Percentiles rank a stretch among this genome's conserved stretches.
phyloP scores from a whole-genome alignment of 768 basidiomycete species.

The Lactarius pseudohatsudake region DNA sequence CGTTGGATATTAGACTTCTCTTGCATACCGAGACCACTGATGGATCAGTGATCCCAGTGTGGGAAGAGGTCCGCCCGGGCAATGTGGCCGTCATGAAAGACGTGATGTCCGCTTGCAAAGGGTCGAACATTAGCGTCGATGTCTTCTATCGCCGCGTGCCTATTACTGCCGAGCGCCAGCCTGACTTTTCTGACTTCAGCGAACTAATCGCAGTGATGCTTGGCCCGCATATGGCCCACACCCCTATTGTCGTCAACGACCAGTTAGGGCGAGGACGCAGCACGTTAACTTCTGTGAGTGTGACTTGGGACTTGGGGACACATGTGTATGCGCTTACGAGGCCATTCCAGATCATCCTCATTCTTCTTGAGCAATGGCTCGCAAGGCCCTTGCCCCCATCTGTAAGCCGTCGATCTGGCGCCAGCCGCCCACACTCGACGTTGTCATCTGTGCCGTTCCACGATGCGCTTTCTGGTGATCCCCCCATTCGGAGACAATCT shows the following conservation, averaged over 20 bases:
- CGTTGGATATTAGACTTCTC: conserved; percentile 53
- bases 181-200: conserved; percentile 70
- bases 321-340: conserved; percentile 1
- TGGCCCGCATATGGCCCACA: conserved; percentile 60
- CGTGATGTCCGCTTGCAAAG: conserved; percentile 67
- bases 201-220: conserved; percentile 80
- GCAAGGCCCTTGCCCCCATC: conserved; percentile 41
- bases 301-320: neutral
- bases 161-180: conserved; percentile 85
- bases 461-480: conserved; percentile 35
- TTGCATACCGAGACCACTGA: conserved; percentile 88
- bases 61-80: conserved; percentile 80
- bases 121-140: conserved; percentile 49
- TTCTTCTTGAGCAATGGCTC: conserved; percentile 85
- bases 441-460: conserved; percentile 39
- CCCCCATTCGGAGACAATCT: conserved; percentile 50
- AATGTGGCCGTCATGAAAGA: conserved; percentile 85
- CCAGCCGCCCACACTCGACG: conserved; percentile 47
- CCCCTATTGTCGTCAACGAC: conserved; percentile 91
- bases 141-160: conserved; percentile 84
- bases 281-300: conserved; percentile 78
- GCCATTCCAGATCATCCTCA: conserved; percentile 61
- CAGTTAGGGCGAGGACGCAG: conserved; percentile 93
- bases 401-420: conserved; percentile 36
- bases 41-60: conserved; percentile 87